Base-by-base conservation (phyloP, 768 basidiomycete species). In the Boletellus ananas region DNA sequence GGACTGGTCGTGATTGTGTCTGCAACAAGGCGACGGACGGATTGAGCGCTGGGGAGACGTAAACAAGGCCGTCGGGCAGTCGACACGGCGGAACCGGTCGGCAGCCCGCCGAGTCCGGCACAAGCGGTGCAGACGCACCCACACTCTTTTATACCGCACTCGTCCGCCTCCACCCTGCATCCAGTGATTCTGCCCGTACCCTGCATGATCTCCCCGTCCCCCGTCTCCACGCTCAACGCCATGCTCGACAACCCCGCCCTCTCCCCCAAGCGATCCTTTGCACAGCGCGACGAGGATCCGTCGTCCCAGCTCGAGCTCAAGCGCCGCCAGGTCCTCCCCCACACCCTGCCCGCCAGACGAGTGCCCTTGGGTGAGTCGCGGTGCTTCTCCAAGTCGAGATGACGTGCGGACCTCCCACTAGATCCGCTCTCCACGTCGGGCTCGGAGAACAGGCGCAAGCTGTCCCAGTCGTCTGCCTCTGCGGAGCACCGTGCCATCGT, bases 341-440 rank as follows among this genome's bases (percentile, higher is more conserved):
- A 23, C 23, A 10, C 12, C 8, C 50, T 50, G 33, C 34, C 46
- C 3, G 29, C 45, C 18, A 58, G 17, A 53, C 57, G 67, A 14
- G 38, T 44, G 1, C 59, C 67, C 10, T 48, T 68, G 27, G 53
- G 66, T 67, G 54, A 66, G 66, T 62, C 31, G 42, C 45, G 5
- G 16, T 41, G 37, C 37, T 27, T 43, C 23, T 14, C 12, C 23
- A 10, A 16, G 23, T 35, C 42, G 8, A 23, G 36, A 41, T 10
- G 6, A 23, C 17, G 29, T 23, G 29, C 27, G 29, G 13, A 27
- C 29, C 27, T 29, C 11, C 37, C 3, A 38, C 52, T 37, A 69
- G 67, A 67, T 63, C 56, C 61, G 23, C 39, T 69, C 38, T 65
- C 67, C 20, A 16, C 36, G 10, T 63, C 57, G n/a, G 49, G 49